Percentiles rank a stretch among this genome's conserved stretches.
Evolutionary conservation across 192 early-diverging fungal genomes (phyloP).

Genomic region (Geranomyces michiganensis): DNA sequence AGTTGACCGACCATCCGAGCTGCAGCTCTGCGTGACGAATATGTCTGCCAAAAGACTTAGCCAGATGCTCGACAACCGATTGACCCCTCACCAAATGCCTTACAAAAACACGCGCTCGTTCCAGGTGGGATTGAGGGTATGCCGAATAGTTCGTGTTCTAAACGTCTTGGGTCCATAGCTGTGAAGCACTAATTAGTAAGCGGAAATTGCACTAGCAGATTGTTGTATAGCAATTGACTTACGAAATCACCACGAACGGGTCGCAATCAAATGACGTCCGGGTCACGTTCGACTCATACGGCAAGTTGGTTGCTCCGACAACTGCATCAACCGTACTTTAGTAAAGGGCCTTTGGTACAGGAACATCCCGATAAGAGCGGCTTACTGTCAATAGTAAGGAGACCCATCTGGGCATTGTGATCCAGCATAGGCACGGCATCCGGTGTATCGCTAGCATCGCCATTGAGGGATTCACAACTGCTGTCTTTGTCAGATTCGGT

Average conservation of each 20-base stretch:
- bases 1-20: constrained; percentile 32
- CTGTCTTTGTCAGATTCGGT: constrained; percentile 26
- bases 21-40: constrained; percentile 43
- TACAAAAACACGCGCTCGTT: constrained; percentile 70
- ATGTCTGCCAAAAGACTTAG: constrained; percentile 45
- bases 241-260: constrained; percentile 78
- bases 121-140: constrained; percentile 75
- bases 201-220: no score
- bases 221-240: no score
- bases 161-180: constrained; percentile 58
- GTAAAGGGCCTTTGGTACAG: not conserved
- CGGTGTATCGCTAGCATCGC: not conserved
- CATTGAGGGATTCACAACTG: constrained; percentile 26
- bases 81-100: not conserved
- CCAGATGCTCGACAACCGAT: not conserved
- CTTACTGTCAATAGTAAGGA: constrained; percentile 40
- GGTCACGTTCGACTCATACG: constrained; percentile 37
- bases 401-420: constrained; percentile 31
- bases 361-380: no score
- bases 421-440: constrained; percentile 21
- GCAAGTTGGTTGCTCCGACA: constrained; percentile 43
- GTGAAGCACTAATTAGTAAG: not conserved
- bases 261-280: constrained; percentile 77
- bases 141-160: constrained; percentile 65
- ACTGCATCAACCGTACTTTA: constrained; percentile 30